phyloP scores from a whole-genome alignment of 495 filamentous ascomycete genomes.

The Xylaria palmicola region DNA sequence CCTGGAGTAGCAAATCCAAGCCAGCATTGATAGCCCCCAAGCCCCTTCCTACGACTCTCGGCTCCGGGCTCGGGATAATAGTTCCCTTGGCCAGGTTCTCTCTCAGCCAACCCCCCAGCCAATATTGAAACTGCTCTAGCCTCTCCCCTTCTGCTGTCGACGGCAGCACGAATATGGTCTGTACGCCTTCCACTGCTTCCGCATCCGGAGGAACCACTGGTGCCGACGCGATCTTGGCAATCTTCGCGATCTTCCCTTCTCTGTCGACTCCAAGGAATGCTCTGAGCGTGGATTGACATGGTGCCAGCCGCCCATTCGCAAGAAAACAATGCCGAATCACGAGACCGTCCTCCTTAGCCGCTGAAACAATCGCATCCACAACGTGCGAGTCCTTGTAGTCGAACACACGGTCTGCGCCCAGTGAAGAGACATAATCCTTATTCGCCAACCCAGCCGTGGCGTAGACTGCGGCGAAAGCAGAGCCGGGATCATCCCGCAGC shows the following conservation, averaged over 20 bases:
- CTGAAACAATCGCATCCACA: constrained; percentile 42
- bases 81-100: constrained; percentile 39
- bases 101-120: constrained; percentile 44
- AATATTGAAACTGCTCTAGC: constrained; percentile 37
- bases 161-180: constrained; percentile 42
- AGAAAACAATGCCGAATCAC: constrained; percentile 44
- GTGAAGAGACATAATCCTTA: constrained; percentile 39
- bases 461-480: constrained; percentile 43
- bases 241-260: constrained; percentile 30
- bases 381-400: constrained; percentile 49
- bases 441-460: constrained; percentile 49
- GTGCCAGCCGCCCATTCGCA: constrained; percentile 31
- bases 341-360: constrained; percentile 42
- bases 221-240: constrained; percentile 39
- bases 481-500: constrained; percentile 2
- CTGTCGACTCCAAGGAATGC: not conserved
- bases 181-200: constrained; percentile 36
- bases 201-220: constrained; percentile 30
- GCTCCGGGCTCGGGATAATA: constrained; percentile 47
- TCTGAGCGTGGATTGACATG: constrained; percentile 15
- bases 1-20: constrained; percentile 39
- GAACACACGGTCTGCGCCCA: constrained; percentile 52
- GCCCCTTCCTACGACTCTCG: constrained; percentile 44
- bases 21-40: constrained; percentile 43
- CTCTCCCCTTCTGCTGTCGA: constrained; percentile 35